These are phyloP conservation scores for Cryptococcus sp. DNA, from an alignment of 1,284 basidiomycete species.

Conservation along the genomic window DNA sequence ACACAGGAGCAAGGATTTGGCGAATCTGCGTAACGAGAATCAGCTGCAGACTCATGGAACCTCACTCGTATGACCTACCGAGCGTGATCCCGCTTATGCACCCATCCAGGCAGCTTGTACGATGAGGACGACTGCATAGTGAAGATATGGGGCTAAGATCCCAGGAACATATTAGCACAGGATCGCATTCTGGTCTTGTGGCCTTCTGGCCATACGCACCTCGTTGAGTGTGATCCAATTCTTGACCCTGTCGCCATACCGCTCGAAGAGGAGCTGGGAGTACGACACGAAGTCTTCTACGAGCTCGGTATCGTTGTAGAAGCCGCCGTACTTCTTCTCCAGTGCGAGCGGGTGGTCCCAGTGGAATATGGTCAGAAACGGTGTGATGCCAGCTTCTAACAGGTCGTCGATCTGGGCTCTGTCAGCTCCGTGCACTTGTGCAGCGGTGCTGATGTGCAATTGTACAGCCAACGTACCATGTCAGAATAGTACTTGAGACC, in stretches of 20 bases:
- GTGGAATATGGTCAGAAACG: constrained; percentile 38
- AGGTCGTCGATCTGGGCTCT: constrained; percentile 61
- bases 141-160: constrained; percentile 30
- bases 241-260: constrained; percentile 71
- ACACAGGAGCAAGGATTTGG: constrained; percentile 1
- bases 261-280: constrained; percentile 67
- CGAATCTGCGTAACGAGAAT: neutral
- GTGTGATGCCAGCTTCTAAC: constrained; percentile 57
- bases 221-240: constrained; percentile 61
- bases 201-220: constrained; percentile 14
- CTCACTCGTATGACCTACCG: neutral
- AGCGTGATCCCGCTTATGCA: constrained; percentile 7
- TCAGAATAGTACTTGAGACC: constrained; percentile 66
- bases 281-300: constrained; percentile 66
- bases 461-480: constrained; percentile 14
- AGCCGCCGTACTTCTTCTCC: constrained; percentile 69
- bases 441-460: too few species aligned
- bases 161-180: neutral
- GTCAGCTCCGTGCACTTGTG: constrained; percentile 21
- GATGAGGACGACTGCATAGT: constrained; percentile 8
- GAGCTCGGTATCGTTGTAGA: constrained; percentile 48
- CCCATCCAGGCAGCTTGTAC: constrained; percentile 9
- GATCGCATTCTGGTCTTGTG: too few species aligned
- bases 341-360: constrained; percentile 73
- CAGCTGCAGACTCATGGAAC: too few species aligned